phyloP scores from a whole-genome alignment of 257 asterid genomes.

The Salvia hispanica region DNA sequence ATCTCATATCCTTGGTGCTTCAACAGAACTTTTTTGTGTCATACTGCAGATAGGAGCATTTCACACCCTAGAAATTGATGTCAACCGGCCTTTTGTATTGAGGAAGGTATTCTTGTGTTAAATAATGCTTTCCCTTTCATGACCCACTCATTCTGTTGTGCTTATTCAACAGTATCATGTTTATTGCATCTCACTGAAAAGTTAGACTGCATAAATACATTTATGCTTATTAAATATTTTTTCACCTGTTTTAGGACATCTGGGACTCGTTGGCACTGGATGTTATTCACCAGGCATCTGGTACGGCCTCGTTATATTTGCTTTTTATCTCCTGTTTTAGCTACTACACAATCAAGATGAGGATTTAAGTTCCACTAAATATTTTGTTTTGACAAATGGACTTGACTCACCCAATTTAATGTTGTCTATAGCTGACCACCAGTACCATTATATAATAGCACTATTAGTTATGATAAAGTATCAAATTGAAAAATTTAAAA shows the following conservation, averaged over 20 bases:
- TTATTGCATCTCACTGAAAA: conserved; percentile 16
- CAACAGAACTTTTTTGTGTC: conserved; percentile 25
- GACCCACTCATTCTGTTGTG: not conserved
- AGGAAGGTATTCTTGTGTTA: conserved; percentile 59
- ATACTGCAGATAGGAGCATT: conserved; percentile 85
- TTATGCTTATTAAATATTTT: conserved; percentile 14
- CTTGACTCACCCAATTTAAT: conserved; percentile 8
- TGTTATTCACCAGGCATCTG: conserved; percentile 79
- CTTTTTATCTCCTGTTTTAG: not conserved
- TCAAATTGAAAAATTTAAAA: not conserved
- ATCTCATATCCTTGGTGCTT: conserved; percentile 23
- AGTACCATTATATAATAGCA: not conserved
- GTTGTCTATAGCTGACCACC: not conserved
- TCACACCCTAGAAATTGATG: conserved; percentile 96
- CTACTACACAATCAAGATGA: not conserved
- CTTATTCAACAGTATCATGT: not conserved
- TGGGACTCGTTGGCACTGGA: conserved; percentile 94
- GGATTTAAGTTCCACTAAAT: not conserved
- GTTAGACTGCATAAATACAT: conserved; percentile 1
- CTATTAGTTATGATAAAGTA: not conserved
- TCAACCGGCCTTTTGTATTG: conserved; percentile 81
- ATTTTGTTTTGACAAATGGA: not conserved
- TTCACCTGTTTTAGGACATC: conserved; percentile 51
- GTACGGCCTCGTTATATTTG: conserved; percentile 39
- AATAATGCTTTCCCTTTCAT: conserved; percentile 1